Base-by-base conservation (phyloP, 345 rosid genomes). In the Dipteronia sinensis region DNA sequence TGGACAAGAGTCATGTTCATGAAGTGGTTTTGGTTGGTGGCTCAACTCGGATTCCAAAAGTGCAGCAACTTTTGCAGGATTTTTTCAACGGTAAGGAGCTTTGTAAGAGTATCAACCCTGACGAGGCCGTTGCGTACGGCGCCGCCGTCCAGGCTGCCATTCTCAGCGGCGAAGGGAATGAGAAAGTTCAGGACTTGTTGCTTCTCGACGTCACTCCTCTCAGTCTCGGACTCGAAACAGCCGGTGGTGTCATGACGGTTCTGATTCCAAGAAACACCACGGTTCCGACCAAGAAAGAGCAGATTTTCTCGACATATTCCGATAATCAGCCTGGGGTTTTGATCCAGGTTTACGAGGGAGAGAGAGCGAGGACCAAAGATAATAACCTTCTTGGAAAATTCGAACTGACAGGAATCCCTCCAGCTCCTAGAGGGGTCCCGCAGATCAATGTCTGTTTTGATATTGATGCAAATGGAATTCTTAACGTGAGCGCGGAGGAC, bases 101-200 rank as follows among this genome's bases (percentile, higher is more conserved):
- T 5, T 84, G 88, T 47, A 87, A 87, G 49, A 84, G 89, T 27
- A 87, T 87, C 6, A 82, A 87, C 78, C 89, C 88, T 12, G 89
- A 86, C 29, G 87, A 84, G 69, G 87, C 86, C 3, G 89, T 86
- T 59, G 87, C 89, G 0, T 86, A 76, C 29, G 87, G 89, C 19
- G 89, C 87, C 56, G 84, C 89, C 11, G 87, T 86, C 4, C 87
- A 86, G 47, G 89, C 89, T 0, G 87, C 87, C 17, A 86, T 86
- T 53, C 58, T 86, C 5, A 84, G 78, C 19, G 89, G 84, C 10
- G 87, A 84, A 82, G 87, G 89, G 22, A 82, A 84, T 11, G 82
- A 84, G 7, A 86, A 82, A 71, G 89, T 86, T 0, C 89, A 86
- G 25, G 89, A 86, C 64, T 70, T 86, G 72, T 65, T 86, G 55